A percentile compares a stretch with the other conserved stretches of the same genome.
These are phyloP conservation scores for Arachis monticola DNA, from an alignment of 331 rosid genomes.

Conservation along the genomic window DNA sequence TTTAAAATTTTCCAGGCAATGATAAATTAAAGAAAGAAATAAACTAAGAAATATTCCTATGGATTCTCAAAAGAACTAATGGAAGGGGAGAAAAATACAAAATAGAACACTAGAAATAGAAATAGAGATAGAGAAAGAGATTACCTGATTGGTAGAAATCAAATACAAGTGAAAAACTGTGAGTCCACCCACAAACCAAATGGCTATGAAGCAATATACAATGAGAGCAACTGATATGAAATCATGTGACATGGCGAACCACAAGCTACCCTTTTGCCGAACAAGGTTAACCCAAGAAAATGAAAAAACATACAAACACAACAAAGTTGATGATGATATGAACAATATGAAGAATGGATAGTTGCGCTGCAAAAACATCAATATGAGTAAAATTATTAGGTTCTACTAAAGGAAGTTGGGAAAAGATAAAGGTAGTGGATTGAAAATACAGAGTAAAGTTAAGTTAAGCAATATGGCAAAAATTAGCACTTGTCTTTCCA, in stretches of 20 bases:
- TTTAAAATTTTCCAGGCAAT: neutral
- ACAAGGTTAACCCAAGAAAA: conserved; percentile 81
- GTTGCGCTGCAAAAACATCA: conserved; percentile 77
- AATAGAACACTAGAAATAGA: neutral
- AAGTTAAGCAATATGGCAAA: neutral
- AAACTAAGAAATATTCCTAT: neutral
- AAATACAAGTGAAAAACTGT: conserved; percentile 85
- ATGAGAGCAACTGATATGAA: conserved; percentile 69
- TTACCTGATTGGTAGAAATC: conserved; percentile 89
- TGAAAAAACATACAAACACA: conserved; percentile 80
- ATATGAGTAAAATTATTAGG: conserved; percentile 32
- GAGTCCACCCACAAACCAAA: conserved; percentile 97
- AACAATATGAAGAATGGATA: conserved; percentile 83
- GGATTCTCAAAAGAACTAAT: neutral
- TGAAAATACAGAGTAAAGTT: neutral
- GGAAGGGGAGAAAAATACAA: neutral
- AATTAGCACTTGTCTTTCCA: neutral
- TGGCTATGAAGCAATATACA: conserved; percentile 76
- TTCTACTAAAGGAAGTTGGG: neutral
- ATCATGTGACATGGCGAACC: conserved; percentile 59
- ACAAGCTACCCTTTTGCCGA: conserved; percentile 46
- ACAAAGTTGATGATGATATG: conserved; percentile 70
- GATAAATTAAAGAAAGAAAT: neutral
- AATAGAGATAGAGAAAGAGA: neutral
- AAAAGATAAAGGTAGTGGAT: conserved; percentile 1